A percentile compares a stretch with the other conserved stretches of the same genome.
Conservation (phyloP, 768 basidiomycete genomes). For the Lepiota brunneoincarnata region DNA sequence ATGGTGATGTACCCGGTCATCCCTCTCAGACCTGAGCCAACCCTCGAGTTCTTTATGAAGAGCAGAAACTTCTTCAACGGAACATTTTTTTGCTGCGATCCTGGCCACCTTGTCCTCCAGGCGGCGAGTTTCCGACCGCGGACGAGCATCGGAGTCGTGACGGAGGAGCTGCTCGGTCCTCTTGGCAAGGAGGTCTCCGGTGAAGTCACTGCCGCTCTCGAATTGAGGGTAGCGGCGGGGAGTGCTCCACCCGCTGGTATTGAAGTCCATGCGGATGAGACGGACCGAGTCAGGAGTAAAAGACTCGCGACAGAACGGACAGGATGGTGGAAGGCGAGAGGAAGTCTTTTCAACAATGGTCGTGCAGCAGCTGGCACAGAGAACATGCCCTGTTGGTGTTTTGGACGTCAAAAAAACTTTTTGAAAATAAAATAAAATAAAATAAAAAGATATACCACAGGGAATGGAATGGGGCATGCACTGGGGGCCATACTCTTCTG, state of each 20-base stretch:
- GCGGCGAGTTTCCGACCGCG: slow-evolving; percentile 55
- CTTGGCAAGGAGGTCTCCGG: slow-evolving; percentile 39
- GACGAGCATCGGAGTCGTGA: slow-evolving; percentile 39
- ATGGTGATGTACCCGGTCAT: slow-evolving; percentile 58
- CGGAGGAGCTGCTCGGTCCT: slow-evolving; percentile 48
- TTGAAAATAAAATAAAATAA: slow-evolving; percentile 20
- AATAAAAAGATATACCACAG: slow-evolving; percentile 56
- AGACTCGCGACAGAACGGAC: slow-evolving; percentile 82
- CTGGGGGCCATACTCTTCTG: slow-evolving; percentile 77
- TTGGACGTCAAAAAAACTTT: slow-evolving; percentile 13
- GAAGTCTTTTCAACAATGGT: slow-evolving; percentile 81
- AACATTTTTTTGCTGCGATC: slow-evolving; percentile 83
- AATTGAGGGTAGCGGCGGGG: slow-evolving; percentile 53
- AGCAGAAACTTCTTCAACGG: slow-evolving; percentile 78
- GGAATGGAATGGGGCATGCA: slow-evolving; percentile 78
- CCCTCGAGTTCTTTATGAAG: slow-evolving; percentile 78
- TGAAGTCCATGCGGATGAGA: slow-evolving; percentile 77
- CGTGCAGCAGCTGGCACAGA: slow-evolving; percentile 75
- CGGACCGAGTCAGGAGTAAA: slow-evolving; percentile 68
- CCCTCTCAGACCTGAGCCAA: slow-evolving; percentile 67
- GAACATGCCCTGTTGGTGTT: slow-evolving; percentile 61
- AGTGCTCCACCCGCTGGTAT: slow-evolving; percentile 65
- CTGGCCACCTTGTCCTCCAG: slow-evolving; percentile 77
- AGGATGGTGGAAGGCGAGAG: slow-evolving; percentile 65
- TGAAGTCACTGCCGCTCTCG: slow-evolving; percentile 46